phyloP scores from a whole-genome alignment of 306 rosid genomes.

The Quercus gilva region DNA sequence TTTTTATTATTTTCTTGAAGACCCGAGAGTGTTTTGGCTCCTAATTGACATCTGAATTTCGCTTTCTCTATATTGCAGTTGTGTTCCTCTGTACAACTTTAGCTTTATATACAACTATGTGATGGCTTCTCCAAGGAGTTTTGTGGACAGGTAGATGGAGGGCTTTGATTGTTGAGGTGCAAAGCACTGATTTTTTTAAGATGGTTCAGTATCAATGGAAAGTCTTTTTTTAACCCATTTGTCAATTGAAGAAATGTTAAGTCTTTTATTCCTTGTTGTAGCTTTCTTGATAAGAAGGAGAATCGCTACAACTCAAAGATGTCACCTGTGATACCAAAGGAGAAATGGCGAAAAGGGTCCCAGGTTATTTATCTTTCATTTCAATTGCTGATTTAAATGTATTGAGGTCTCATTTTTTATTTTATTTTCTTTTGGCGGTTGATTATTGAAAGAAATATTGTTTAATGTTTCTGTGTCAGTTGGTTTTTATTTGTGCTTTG shows the following conservation, averaged over 20 bases:
- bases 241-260: conserved; percentile 13
- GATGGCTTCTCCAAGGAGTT: conserved; percentile 85
- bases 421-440: background rate
- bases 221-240: background rate
- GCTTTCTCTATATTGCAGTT: conserved; percentile 58
- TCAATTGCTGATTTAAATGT: background rate
- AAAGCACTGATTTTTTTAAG: conserved; percentile 41
- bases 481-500: no score
- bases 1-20: background rate
- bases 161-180: conserved; percentile 55
- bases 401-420: background rate
- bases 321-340: conserved; percentile 82
- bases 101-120: conserved; percentile 69
- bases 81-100: conserved; percentile 96
- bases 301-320: conserved; percentile 92
- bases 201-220: conserved; percentile 21
- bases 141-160: conserved; percentile 93
- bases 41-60: conserved; percentile 17
- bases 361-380: conserved; percentile 56
- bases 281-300: conserved; percentile 90
- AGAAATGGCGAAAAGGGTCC: conserved; percentile 96
- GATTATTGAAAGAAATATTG: background rate
- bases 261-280: conserved; percentile 39
- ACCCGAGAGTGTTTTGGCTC: background rate
- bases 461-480: background rate